Percentiles rank a stretch among this genome's conserved stretches.
Evolutionary conservation across 495 filamentous ascomycete species (phyloP).

Genomic region (Podospora fimiseda): DNA sequence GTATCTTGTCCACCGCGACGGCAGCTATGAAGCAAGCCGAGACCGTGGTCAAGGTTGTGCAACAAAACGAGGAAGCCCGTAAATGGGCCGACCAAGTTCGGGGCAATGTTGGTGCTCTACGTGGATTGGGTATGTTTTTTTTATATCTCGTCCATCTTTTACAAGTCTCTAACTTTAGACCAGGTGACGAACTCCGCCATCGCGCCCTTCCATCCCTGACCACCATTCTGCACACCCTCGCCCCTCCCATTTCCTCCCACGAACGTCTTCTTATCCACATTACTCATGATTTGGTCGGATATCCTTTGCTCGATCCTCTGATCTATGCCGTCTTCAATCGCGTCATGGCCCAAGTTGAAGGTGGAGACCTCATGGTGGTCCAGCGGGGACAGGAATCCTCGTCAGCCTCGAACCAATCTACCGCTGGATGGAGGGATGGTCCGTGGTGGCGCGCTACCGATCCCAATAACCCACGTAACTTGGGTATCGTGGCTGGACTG

Average conservation of each 20-base stretch:
- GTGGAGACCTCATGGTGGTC: slow-evolving; percentile 92
- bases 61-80: slow-evolving; percentile 92
- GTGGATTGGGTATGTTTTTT: slow-evolving; percentile 62
- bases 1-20: slow-evolving; percentile 63
- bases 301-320: slow-evolving; percentile 88
- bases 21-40: slow-evolving; percentile 94
- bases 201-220: slow-evolving; percentile 93
- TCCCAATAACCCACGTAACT: slow-evolving; percentile 51
- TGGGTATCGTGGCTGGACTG: slow-evolving; percentile 74
- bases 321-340: slow-evolving; percentile 90
- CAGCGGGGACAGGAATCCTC: slow-evolving; percentile 84
- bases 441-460: slow-evolving; percentile 87
- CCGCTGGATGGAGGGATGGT: slow-evolving; percentile 75
- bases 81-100: slow-evolving; percentile 92
- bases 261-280: slow-evolving; percentile 97
- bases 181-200: slow-evolving; percentile 83
- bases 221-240: slow-evolving; percentile 86
- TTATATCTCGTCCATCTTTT: neutral
- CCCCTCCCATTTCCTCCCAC: slow-evolving; percentile 93
- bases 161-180: slow-evolving; percentile 3
- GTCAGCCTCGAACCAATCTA: slow-evolving; percentile 26
- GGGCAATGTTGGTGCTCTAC: slow-evolving; percentile 79
- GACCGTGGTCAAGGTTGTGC: slow-evolving; percentile 86
- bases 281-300: slow-evolving; percentile 89
- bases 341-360: slow-evolving; percentile 98